Evolutionary conservation across 192 early-diverging fungal genomes (phyloP).

Genomic region (Pecoramyces ruminantium): DNA sequence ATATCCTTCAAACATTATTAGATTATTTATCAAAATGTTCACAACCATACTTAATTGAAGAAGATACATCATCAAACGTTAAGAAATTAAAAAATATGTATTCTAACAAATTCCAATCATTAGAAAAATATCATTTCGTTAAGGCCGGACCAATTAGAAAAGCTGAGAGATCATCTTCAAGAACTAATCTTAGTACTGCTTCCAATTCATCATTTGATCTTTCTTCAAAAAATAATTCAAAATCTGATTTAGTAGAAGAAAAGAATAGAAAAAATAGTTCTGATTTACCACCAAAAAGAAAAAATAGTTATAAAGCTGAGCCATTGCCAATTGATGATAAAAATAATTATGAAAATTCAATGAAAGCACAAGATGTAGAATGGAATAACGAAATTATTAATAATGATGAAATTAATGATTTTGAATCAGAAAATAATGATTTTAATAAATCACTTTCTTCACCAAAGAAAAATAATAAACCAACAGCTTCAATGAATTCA

Average conservation of each 20-base stretch:
- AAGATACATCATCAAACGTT: neutral
- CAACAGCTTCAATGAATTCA: neutral
- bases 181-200: neutral
- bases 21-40: neutral
- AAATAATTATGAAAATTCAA: too few relatives aligned
- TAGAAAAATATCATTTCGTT: neutral
- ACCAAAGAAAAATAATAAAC: too few relatives aligned
- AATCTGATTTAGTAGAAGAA: neutral
- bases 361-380: neutral
- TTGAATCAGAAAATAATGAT: neutral
- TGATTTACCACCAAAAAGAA: too few relatives aligned
- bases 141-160: neutral
- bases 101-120: neutral
- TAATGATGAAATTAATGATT: neutral
- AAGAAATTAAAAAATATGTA: neutral
- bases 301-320: too few relatives aligned
- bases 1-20: neutral
- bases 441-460: too few relatives aligned
- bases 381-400: neutral
- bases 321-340: too few relatives aligned
- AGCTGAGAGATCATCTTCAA: neutral
- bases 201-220: neutral
- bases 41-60: neutral
- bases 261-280: neutral
- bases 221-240: neutral